Conservation (phyloP, 345 rosid species). For the Dipteronia dyeriana region DNA sequence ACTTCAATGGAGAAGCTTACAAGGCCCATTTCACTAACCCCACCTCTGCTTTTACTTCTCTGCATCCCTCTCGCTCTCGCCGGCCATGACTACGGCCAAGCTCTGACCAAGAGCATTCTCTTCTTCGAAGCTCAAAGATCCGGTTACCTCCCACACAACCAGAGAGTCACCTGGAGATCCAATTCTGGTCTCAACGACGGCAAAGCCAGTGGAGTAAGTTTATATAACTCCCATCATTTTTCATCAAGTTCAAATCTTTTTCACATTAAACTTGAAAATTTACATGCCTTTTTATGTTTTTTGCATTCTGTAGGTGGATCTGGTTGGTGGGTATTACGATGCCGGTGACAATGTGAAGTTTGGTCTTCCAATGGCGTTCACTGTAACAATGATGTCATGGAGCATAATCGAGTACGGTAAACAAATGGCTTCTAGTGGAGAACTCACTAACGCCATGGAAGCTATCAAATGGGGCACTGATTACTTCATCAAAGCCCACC, state of each 20-base stretch:
- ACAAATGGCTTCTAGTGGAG: slow-evolving; percentile 72
- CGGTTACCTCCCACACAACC: slow-evolving; percentile 79
- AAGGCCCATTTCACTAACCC: slow-evolving; percentile 35
- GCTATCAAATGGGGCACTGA: slow-evolving; percentile 99
- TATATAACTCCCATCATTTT: background rate
- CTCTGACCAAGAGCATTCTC: slow-evolving; percentile 89
- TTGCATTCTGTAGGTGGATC: slow-evolving; percentile 69
- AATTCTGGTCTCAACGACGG: slow-evolving; percentile 92
- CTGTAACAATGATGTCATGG: slow-evolving; percentile 99
- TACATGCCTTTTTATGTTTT: background rate
- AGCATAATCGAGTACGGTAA: slow-evolving; percentile 87
- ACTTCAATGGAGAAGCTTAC: slow-evolving; percentile 36
- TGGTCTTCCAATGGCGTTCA: slow-evolving; percentile 98
- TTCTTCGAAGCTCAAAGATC: slow-evolving; percentile 99
- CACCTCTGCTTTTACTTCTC: slow-evolving; percentile 51
- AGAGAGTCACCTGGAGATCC: slow-evolving; percentile 90
- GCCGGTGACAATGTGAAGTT: slow-evolving; percentile 99
- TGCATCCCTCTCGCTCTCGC: slow-evolving; percentile 61
- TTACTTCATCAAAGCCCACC: slow-evolving; percentile 95
- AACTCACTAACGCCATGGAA: slow-evolving; percentile 80
- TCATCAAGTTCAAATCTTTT: background rate
- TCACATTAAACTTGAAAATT: background rate
- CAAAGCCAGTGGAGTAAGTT: slow-evolving; percentile 92
- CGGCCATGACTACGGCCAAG: slow-evolving; percentile 91
- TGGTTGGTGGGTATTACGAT: slow-evolving; percentile 96